Evolutionary conservation across 1,139 yeast species (phyloP).

Genomic region (Pichia sp.): DNA sequence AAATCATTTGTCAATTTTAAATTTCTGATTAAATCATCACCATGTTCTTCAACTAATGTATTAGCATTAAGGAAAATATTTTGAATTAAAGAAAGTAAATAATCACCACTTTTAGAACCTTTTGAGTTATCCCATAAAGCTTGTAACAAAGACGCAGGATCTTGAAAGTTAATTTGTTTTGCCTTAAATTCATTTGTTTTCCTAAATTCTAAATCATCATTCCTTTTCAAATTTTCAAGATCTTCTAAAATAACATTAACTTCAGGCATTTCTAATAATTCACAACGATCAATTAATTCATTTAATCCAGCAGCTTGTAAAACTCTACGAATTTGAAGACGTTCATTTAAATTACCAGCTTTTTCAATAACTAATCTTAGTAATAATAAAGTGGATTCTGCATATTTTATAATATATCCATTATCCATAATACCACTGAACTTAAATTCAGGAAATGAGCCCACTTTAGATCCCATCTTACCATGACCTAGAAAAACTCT

Average conservation of each 20-base stretch:
- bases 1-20: conserved; percentile 77
- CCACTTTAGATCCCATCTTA: conserved; percentile 81
- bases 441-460: conserved; percentile 84
- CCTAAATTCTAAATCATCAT: conserved; percentile 63
- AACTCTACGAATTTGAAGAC: conserved; percentile 73
- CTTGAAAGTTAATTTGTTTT: conserved; percentile 56
- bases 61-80: conserved; percentile 69
- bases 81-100: conserved; percentile 72
- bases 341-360: conserved; percentile 56
- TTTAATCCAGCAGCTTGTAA: conserved; percentile 71
- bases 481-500: conserved; percentile 83
- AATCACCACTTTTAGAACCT: conserved; percentile 66
- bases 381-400: conserved; percentile 69
- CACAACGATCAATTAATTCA: conserved; percentile 56
- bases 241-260: conserved; percentile 61
- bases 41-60: conserved; percentile 42
- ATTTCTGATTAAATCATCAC: conserved; percentile 52
- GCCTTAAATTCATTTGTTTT: conserved; percentile 51
- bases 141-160: conserved; percentile 66
- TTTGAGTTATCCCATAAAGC: conserved; percentile 67
- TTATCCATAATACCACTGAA: conserved; percentile 58
- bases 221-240: conserved; percentile 59
- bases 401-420: conserved; percentile 70
- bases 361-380: conserved; percentile 66
- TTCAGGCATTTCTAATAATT: conserved; percentile 54